Percentiles rank a stretch among this genome's conserved stretches.
These are phyloP conservation scores for Entomophthora muscae DNA, from an alignment of 371 early-diverging fungal species.

Conservation along the genomic window DNA sequence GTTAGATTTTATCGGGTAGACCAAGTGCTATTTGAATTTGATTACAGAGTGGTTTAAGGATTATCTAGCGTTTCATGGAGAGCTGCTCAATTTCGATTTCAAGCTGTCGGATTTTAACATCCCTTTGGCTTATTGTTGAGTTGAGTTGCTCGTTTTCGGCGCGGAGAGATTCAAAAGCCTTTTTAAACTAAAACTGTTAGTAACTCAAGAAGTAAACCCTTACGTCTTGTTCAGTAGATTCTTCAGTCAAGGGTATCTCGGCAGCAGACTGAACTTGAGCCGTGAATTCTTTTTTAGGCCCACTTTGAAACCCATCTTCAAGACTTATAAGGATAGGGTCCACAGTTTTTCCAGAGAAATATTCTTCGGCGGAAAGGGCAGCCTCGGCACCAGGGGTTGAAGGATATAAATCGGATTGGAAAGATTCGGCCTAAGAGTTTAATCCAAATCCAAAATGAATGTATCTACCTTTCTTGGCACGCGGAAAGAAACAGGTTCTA, in stretches of 20 bases:
- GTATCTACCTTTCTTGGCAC: conserved; percentile 80
- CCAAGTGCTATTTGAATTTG: too few species aligned
- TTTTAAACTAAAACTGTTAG: not conserved
- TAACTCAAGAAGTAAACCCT: not conserved
- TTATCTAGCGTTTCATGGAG: not conserved
- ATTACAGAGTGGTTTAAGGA: too few species aligned
- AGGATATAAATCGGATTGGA: conserved; percentile 92
- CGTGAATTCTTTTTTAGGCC: conserved; percentile 60
- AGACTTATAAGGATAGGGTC: conserved; percentile 62
- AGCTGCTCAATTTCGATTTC: not conserved
- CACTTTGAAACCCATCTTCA: conserved; percentile 54
- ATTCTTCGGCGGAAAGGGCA: conserved; percentile 75
- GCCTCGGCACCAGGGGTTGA: conserved; percentile 65
- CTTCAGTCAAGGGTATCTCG: not conserved
- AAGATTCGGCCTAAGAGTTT: conserved; percentile 91
- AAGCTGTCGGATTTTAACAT: not conserved
- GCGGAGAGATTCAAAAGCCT: not conserved
- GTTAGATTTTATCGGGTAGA: too few species aligned
- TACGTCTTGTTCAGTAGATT: not conserved
- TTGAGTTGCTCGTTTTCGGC: not conserved
- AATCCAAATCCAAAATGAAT: not conserved
- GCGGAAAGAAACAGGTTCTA: conserved; percentile 92
- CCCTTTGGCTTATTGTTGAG: not conserved
- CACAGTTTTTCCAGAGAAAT: conserved; percentile 67
- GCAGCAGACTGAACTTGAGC: conserved; percentile 20